phyloP scores from a whole-genome alignment of 2,329 filamentous ascomycete species.

The Lasiodiplodia hormozganensis region DNA sequence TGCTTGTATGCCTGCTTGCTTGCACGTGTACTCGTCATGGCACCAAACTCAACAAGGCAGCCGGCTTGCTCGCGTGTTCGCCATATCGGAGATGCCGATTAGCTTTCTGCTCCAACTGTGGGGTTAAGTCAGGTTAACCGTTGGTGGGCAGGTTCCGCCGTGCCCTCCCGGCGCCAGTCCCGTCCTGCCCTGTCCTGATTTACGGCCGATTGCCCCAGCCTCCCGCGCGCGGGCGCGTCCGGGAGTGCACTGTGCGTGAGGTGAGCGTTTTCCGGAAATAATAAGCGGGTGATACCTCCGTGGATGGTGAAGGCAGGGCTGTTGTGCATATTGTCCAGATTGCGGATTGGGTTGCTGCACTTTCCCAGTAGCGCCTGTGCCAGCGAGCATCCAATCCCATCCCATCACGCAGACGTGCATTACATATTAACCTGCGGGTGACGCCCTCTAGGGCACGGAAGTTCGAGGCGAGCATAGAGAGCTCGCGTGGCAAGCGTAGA shows the following conservation, averaged over 20 bases:
- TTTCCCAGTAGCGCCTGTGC: conserved; percentile 5
- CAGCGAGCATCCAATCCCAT: conserved; percentile 6
- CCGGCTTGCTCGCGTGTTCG: conserved; percentile 17
- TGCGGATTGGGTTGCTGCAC: conserved; percentile 21
- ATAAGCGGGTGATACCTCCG: conserved; percentile 22
- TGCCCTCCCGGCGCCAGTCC: conserved; percentile 23
- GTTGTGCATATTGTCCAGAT: conserved; percentile 12
- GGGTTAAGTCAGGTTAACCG: conserved; percentile 14
- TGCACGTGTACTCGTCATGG: background rate
- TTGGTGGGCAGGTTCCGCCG: conserved; percentile 8
- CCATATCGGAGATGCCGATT: conserved; percentile 26
- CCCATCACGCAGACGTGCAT: conserved; percentile 20
- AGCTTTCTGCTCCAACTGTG: conserved; percentile 22
- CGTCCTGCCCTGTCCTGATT: conserved; percentile 23
- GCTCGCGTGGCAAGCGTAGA: background rate
- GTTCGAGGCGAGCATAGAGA: background rate
- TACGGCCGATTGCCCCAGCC: conserved; percentile 19
- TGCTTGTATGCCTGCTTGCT: background rate
- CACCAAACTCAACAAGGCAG: conserved; percentile 7
- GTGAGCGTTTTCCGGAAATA: conserved; percentile 22
- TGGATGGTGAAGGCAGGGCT: background rate
- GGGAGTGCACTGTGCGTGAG: conserved; percentile 1
- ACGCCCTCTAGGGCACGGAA: background rate
- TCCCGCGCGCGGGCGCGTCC: conserved; percentile 12
- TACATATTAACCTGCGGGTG: conserved; percentile 18